These are phyloP conservation scores for Daldinia grandis DNA, from an alignment of 495 filamentous ascomycete species.

Conservation along the genomic window DNA sequence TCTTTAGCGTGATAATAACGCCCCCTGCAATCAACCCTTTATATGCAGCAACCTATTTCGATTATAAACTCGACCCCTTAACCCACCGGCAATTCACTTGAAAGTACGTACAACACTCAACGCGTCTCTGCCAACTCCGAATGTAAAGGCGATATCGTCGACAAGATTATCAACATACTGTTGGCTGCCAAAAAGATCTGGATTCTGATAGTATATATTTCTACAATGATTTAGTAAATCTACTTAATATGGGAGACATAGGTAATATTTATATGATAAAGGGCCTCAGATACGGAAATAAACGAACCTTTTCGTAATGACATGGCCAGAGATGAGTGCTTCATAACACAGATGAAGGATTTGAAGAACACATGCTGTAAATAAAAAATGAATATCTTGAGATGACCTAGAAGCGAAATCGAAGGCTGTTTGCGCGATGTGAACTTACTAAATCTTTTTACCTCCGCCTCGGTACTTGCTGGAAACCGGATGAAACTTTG, in stretches of 20 bases:
- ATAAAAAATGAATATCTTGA: not conserved
- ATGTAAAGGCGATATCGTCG: slow-evolving; percentile 85
- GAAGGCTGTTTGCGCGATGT: not conserved
- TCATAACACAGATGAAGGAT: slow-evolving; percentile 77
- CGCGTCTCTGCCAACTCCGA: slow-evolving; percentile 65
- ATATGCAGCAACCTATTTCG: slow-evolving; percentile 67
- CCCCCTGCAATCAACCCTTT: slow-evolving; percentile 58
- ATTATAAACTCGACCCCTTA: slow-evolving; percentile 6
- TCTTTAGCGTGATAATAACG: slow-evolving; percentile 34
- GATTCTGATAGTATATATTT: slow-evolving; percentile 91
- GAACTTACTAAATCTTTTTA: slow-evolving; percentile 52
- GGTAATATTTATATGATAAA: not conserved
- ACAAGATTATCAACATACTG: slow-evolving; percentile 76
- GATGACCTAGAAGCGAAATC: not conserved
- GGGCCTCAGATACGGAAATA: not conserved
- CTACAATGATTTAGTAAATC: slow-evolving; percentile 52
- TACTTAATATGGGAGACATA: not conserved
- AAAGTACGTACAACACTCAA: slow-evolving; percentile 68
- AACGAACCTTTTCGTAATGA: slow-evolving; percentile 80
- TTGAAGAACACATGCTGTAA: slow-evolving; percentile 61
- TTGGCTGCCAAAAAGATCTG: slow-evolving; percentile 80
- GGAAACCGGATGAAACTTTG: slow-evolving; percentile 48
- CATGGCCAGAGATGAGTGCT: slow-evolving; percentile 64
- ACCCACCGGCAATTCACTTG: not conserved
- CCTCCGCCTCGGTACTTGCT: slow-evolving; percentile 47